These are phyloP conservation scores for Blastocystis sp. DNA, from an alignment of 352 stramenopile genomes.

Conservation along the genomic window DNA sequence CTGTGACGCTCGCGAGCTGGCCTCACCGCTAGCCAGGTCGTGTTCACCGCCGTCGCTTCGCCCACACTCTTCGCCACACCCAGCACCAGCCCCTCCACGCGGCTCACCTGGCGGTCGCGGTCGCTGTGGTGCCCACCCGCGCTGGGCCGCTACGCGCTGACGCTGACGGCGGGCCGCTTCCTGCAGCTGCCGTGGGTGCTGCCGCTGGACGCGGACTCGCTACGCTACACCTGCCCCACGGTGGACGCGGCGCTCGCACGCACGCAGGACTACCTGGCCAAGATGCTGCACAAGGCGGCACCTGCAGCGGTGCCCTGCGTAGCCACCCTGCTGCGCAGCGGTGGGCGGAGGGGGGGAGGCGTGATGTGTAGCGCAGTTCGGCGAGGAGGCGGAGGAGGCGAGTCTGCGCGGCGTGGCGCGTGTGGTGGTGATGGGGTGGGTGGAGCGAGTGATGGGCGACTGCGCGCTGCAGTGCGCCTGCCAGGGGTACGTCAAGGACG, in stretches of 20 bases:
- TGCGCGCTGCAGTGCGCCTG: conserved; percentile 3
- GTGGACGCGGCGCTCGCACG: not conserved
- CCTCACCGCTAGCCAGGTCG: not conserved
- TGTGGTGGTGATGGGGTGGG: conserved; percentile 8
- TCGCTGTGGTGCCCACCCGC: conserved; percentile 20
- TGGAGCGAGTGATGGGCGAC: conserved; percentile 16
- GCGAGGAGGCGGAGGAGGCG: not conserved
- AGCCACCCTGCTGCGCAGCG: not conserved
- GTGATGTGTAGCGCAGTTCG: not conserved
- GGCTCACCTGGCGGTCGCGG: conserved; percentile 32
- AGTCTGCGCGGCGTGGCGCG: not conserved
- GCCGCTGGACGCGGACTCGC: conserved; percentile 2
- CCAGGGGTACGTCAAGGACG: not conserved
- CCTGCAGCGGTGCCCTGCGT: not conserved
- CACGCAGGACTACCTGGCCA: not conserved
- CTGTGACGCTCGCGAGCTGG: not conserved
- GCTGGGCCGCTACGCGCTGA: conserved; percentile 72
- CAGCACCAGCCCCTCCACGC: too few relatives aligned
- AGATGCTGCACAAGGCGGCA: conserved; percentile 52
- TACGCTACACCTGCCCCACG: not conserved
- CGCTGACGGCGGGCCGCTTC: conserved; percentile 72
- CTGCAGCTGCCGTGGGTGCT: conserved; percentile 75
- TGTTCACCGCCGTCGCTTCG: not conserved
- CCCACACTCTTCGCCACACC: not conserved
- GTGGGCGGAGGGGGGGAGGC: not conserved